phyloP scores from a whole-genome alignment of 257 asterid genomes.

The Przewalskia tangutica region DNA sequence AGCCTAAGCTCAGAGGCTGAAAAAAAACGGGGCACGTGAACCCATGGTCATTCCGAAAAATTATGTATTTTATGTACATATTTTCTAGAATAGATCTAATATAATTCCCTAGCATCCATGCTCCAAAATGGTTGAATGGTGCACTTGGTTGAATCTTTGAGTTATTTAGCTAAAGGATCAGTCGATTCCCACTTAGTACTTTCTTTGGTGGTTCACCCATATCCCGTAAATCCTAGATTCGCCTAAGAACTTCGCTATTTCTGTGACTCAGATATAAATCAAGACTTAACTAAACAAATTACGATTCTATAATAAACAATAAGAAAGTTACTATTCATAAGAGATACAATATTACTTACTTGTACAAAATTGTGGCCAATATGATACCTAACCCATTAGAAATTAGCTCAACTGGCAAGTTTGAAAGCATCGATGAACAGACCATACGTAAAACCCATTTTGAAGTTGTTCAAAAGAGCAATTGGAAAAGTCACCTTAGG shows the following conservation, averaged over 20 bases:
- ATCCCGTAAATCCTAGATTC: too few species aligned
- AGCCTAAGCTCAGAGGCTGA: too few species aligned
- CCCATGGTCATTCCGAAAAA: too few species aligned
- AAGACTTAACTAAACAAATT: background rate
- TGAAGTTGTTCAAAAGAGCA: slow-evolving; percentile 88
- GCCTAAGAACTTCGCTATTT: background rate
- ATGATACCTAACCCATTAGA: background rate
- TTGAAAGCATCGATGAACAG: slow-evolving; percentile 91
- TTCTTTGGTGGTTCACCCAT: too few species aligned
- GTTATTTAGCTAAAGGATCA: too few species aligned
- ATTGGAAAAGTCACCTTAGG: slow-evolving; percentile 76
- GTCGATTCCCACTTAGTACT: too few species aligned
- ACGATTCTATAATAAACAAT: background rate
- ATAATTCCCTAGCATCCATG: too few species aligned
- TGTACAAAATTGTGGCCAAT: background rate
- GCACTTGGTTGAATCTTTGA: too few species aligned
- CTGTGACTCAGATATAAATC: background rate
- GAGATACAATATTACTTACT: background rate
- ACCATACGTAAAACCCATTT: slow-evolving; percentile 94
- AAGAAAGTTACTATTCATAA: background rate
- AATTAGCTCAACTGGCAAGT: slow-evolving; percentile 54
- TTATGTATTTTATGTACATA: too few species aligned
- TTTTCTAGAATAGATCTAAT: too few species aligned
- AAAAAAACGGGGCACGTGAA: too few species aligned
- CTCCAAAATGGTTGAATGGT: too few species aligned